Conservation (phyloP, 192 early-diverging fungal species). For the Coemansia pectinata region DNA sequence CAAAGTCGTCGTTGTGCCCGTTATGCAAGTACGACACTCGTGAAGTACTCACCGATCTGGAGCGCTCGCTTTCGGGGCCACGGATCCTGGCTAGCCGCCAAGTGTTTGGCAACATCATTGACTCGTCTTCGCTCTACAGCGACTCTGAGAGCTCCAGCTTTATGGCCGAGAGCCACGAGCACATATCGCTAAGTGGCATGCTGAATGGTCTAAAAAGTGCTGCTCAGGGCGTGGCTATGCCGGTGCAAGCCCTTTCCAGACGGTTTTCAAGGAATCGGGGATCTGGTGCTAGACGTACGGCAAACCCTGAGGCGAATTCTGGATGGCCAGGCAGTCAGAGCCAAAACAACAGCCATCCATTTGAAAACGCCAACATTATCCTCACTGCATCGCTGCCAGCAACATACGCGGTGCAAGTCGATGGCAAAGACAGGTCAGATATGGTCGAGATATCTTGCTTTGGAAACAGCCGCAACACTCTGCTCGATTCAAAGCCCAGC, state of each 20-base stretch:
- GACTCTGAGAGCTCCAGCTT: constrained; percentile 44
- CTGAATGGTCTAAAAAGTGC: background rate
- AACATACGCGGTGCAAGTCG: constrained; percentile 9
- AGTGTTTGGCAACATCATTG: constrained; percentile 20
- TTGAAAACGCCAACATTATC: constrained; percentile 13
- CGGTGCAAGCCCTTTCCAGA: constrained; percentile 8
- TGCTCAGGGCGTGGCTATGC: background rate
- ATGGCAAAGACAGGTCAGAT: constrained; percentile 1
- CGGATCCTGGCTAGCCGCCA: constrained; percentile 11
- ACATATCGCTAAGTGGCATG: constrained; percentile 17
- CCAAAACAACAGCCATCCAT: background rate
- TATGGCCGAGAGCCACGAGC: constrained; percentile 35
- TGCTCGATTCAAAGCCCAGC: background rate
- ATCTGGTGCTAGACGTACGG: background rate
- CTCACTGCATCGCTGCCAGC: constrained; percentile 12
- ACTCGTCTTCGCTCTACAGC: constrained; percentile 6
- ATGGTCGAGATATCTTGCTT: background rate
- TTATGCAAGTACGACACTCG: constrained; percentile 57
- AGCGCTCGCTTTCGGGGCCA: constrained; percentile 37
- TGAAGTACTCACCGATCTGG: constrained; percentile 46
- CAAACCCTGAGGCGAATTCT: background rate
- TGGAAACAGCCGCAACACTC: constrained; percentile 3
- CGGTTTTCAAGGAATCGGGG: background rate
- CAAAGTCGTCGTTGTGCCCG: constrained; percentile 55
- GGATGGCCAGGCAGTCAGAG: constrained; percentile 1